Percentiles rank a stretch among this genome's conserved stretches.
Conservation (phyloP, 2,329 filamentous ascomycete genomes). For the Paecilomyces formosus region DNA sequence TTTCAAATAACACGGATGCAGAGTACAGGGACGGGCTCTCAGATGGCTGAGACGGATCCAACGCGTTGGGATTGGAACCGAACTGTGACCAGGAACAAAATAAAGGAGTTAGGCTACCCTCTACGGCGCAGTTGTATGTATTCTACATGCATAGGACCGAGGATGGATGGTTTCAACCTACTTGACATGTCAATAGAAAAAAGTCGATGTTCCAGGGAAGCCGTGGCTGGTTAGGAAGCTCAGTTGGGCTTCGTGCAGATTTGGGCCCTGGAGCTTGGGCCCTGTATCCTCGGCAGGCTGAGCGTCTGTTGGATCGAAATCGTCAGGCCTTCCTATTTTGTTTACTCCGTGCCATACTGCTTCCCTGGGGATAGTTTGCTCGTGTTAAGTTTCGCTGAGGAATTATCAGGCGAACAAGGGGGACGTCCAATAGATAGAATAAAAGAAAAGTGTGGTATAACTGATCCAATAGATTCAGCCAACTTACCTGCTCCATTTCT, state of each 20-base stretch:
- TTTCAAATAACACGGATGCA: not conserved
- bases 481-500: not conserved
- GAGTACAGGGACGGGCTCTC: too few relatives aligned
- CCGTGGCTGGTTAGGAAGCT: not conserved
- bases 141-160: not conserved
- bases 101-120: not conserved
- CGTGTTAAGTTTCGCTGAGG: not conserved
- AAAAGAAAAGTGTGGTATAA: not conserved
- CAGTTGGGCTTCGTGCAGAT: not conserved
- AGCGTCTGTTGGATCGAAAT: not conserved
- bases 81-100: not conserved
- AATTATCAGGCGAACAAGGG: not conserved
- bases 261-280: not conserved
- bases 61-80: not conserved
- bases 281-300: not conserved
- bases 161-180: not conserved
- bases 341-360: not conserved
- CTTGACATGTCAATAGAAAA: not conserved
- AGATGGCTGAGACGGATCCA: not conserved
- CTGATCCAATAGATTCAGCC: not conserved
- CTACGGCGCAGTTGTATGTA: too few relatives aligned
- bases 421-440: too few relatives aligned
- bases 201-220: not conserved
- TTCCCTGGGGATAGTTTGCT: not conserved
- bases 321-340: not conserved